Evolutionary conservation across 164 flowering plant species (phyloP).

Genomic region (Vitis cinerea): DNA sequence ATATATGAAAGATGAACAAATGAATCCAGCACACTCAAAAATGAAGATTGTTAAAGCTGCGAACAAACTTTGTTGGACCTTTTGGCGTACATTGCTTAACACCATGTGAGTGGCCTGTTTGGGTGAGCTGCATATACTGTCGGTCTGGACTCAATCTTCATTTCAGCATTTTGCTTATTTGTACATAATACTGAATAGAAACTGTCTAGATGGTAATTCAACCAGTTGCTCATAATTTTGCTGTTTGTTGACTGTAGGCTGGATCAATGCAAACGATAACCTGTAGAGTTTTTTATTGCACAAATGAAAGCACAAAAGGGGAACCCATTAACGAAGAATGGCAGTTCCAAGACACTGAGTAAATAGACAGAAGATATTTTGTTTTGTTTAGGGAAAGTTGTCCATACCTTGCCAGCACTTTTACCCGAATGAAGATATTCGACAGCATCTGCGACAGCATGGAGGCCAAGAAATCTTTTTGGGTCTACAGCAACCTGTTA

Average conservation of each 20-base stretch:
- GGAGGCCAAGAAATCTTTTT: slow-evolving; percentile 65
- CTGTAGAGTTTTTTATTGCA: slow-evolving; percentile 33
- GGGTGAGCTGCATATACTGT: no score
- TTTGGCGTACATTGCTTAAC: no score
- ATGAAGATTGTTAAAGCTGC: no score
- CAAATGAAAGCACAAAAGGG: not conserved
- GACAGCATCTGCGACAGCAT: slow-evolving; percentile 90
- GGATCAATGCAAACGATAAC: slow-evolving; percentile 95
- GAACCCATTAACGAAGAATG: no score
- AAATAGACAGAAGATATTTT: not conserved
- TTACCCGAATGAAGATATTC: slow-evolving; percentile 97
- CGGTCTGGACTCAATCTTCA: no score
- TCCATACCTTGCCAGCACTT: slow-evolving; percentile 89
- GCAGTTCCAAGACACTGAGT: not conserved
- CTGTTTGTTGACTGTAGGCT: slow-evolving; percentile 38
- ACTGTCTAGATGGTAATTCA: not conserved
- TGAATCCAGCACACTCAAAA: no score
- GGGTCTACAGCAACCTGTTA: slow-evolving; percentile 76
- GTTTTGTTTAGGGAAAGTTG: not conserved
- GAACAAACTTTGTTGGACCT: no score
- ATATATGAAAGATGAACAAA: no score
- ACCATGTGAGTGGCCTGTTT: no score
- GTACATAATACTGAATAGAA: no score
- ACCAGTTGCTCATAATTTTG: slow-evolving; percentile 50
- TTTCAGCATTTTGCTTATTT: no score